A percentile compares a stretch with the other conserved stretches of the same genome.
phyloP scores from a whole-genome alignment of 2,329 filamentous ascomycete genomes.

The Epichloe typhina region DNA sequence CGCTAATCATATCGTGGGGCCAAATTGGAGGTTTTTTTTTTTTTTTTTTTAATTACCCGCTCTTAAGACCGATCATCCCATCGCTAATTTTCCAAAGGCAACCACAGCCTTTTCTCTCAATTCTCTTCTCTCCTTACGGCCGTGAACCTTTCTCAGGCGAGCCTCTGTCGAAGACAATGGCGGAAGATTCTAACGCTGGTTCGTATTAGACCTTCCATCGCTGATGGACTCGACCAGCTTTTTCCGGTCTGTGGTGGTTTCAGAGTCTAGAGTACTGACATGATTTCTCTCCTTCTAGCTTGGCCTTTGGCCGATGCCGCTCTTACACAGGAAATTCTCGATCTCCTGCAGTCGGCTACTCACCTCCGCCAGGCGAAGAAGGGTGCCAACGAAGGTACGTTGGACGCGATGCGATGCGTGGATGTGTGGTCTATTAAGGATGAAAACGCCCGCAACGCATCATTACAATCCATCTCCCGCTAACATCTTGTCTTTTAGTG shows the following conservation, averaged over 20 bases:
- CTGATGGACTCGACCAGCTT: background rate
- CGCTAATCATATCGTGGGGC: background rate
- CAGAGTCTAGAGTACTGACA: background rate
- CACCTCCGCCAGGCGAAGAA: slow-evolving; percentile 66
- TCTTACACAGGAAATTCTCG: slow-evolving; percentile 70
- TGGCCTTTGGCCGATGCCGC: slow-evolving; percentile 62
- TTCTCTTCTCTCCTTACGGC: slow-evolving; percentile 21
- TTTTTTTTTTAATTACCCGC: background rate
- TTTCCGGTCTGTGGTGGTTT: background rate
- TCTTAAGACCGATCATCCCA: background rate
- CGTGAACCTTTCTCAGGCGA: slow-evolving; percentile 40
- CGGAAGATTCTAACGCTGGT: slow-evolving; percentile 15
- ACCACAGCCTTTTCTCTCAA: background rate
- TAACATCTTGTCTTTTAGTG: slow-evolving; percentile 13
- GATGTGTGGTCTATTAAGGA: background rate
- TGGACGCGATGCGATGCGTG: background rate
- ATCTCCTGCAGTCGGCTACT: slow-evolving; percentile 64
- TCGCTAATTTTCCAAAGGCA: slow-evolving; percentile 5
- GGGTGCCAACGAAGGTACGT: slow-evolving; percentile 61
- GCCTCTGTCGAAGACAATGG: slow-evolving; percentile 15
- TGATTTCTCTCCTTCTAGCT: slow-evolving; percentile 25
- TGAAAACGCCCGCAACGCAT: no score
- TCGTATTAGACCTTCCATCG: background rate
- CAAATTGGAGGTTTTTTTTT: slow-evolving; percentile 5
- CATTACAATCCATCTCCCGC: background rate